These are phyloP conservation scores for Stenogyne calaminthoides DNA, from an alignment of 305 asterid species.

Conservation along the genomic window DNA sequence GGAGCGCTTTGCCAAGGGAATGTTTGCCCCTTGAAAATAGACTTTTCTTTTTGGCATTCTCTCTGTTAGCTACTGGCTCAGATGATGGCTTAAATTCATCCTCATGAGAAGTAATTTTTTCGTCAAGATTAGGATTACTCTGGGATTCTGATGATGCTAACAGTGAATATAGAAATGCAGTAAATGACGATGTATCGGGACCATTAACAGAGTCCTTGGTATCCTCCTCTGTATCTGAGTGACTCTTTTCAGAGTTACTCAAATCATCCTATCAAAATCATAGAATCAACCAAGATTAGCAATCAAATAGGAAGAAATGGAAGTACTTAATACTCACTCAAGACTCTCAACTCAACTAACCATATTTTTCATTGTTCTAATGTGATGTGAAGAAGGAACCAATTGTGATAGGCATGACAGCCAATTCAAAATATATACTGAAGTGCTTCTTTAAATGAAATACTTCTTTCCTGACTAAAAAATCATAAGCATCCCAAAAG, in stretches of 20 bases:
- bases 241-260: slow-evolving; percentile 49
- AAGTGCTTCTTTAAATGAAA: not conserved
- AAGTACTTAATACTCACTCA: too few species aligned
- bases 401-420: not conserved
- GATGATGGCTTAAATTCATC: slow-evolving; percentile 47
- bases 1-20: slow-evolving; percentile 63
- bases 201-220: slow-evolving; percentile 57
- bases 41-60: slow-evolving; percentile 62
- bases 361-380: not conserved
- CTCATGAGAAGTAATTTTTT: slow-evolving; percentile 37
- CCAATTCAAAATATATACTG: not conserved
- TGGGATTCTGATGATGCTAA: slow-evolving; percentile 63
- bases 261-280: slow-evolving; percentile 53
- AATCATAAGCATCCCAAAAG: not conserved
- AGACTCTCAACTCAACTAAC: not conserved
- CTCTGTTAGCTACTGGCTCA: slow-evolving; percentile 49
- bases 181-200: slow-evolving; percentile 92
- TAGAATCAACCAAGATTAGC: slow-evolving; percentile 14
- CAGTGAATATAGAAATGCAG: slow-evolving; percentile 79
- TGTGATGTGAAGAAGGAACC: not conserved
- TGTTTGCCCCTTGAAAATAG: slow-evolving; percentile 74
- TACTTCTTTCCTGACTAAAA: not conserved
- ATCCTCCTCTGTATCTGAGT: slow-evolving; percentile 45
- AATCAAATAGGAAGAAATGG: not conserved
- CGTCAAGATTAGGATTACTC: slow-evolving; percentile 35